A percentile compares a stretch with the other conserved stretches of the same genome.
Conservation (phyloP, 176 grass and related monocot genomes). For the Lolium perenne region DNA sequence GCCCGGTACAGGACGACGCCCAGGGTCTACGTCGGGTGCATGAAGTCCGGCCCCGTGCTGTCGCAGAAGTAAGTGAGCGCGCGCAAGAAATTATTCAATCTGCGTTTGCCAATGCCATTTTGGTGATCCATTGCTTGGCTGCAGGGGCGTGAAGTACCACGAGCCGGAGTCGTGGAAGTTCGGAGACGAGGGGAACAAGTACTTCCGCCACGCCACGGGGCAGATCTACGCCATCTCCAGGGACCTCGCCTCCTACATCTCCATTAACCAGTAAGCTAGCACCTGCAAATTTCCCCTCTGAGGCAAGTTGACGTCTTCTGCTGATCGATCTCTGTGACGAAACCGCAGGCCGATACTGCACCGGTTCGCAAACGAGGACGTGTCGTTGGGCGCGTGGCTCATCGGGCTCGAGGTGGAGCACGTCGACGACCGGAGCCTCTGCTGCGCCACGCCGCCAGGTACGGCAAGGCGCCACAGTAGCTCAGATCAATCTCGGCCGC, state of each 20-base stretch:
- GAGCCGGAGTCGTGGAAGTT: constrained; percentile 92
- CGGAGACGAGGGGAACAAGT: constrained; percentile 78
- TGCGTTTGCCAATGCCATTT: not conserved
- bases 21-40: constrained; percentile 79
- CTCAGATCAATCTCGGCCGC: no score
- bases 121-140: not conserved
- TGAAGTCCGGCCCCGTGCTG: constrained; percentile 83
- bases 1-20: constrained; percentile 52
- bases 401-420: constrained; percentile 84
- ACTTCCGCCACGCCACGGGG: constrained; percentile 80
- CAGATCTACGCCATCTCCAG: constrained; percentile 81
- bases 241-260: constrained; percentile 87
- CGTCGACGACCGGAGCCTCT: constrained; percentile 81
- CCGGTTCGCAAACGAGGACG: constrained; percentile 87
- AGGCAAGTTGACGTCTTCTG: no score
- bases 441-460: constrained; percentile 80
- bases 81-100: not conserved
- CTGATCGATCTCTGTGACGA: no score
- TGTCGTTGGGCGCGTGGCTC: constrained; percentile 81
- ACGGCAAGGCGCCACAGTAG: no score
- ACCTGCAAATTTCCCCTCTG: not conserved
- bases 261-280: constrained; percentile 68
- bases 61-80: constrained; percentile 61
- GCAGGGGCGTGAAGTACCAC: constrained; percentile 70
- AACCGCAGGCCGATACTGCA: constrained; percentile 69